Evolutionary conservation across 1,284 basidiomycete species (phyloP).

Genomic region (Porogramme epimiltina): DNA sequence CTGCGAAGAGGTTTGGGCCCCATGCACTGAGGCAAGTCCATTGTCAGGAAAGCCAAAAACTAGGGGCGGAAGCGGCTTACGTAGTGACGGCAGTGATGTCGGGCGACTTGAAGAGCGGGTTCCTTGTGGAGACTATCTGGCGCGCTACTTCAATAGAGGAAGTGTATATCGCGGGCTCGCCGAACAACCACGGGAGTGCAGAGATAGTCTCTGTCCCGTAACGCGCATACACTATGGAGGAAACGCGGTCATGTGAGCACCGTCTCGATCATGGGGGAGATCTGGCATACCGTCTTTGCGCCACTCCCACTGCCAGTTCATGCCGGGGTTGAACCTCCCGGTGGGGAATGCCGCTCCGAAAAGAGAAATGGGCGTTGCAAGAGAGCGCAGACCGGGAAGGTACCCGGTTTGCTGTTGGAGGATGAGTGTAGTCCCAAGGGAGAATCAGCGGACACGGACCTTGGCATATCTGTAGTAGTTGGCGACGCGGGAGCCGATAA

Average conservation of each 20-base stretch:
- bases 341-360: conserved; percentile 3
- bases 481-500: background rate
- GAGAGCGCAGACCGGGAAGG: background rate
- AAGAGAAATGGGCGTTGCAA: background rate
- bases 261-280: background rate
- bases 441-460: background rate
- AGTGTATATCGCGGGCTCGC: conserved; percentile 5
- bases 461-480: background rate
- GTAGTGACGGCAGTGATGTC: background rate
- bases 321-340: conserved; percentile 5
- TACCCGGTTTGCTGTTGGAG: background rate
- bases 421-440: background rate
- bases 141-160: conserved; percentile 7
- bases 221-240: conserved; percentile 1
- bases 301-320: conserved; percentile 13
- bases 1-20: conserved; percentile 10
- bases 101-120: background rate
- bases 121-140: background rate
- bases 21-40: background rate
- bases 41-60: background rate
- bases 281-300: background rate
- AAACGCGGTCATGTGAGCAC: background rate
- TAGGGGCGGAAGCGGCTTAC: no score
- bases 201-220: conserved; percentile 11
- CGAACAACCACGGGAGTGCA: conserved; percentile 1